Conservation (phyloP, 176 grass and related monocot species). For the Saccharum spontaneum region DNA sequence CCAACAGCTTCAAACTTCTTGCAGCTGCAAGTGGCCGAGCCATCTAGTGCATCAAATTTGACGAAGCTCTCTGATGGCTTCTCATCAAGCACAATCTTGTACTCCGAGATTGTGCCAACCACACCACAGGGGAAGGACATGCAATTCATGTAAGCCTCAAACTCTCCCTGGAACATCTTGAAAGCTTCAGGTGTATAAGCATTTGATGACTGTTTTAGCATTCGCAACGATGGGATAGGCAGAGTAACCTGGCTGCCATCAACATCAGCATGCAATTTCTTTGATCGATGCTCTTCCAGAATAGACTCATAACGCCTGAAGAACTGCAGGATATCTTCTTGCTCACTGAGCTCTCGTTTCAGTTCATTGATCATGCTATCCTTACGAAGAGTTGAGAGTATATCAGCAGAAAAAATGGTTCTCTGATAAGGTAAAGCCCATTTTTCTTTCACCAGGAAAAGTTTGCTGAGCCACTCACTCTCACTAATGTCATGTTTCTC, state of each 20-base stretch:
- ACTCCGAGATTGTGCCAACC: conserved; percentile 57
- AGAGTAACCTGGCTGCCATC: conserved; percentile 52
- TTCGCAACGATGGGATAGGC: conserved; percentile 68
- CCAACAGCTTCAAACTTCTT: conserved; percentile 80
- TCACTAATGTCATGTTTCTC: conserved; percentile 64
- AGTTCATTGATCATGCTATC: conserved; percentile 67
- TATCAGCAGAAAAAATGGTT: conserved; percentile 67
- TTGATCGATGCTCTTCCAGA: conserved; percentile 64
- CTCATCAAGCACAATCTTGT: conserved; percentile 77
- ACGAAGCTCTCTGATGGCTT: conserved; percentile 66
- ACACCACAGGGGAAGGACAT: conserved; percentile 62
- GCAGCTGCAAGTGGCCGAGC: conserved; percentile 69
- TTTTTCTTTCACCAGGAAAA: conserved; percentile 67
- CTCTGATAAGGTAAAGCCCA: conserved; percentile 78
- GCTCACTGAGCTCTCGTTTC: conserved; percentile 62
- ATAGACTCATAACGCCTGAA: conserved; percentile 70
- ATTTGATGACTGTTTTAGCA: conserved; percentile 79
- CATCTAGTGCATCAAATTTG: conserved; percentile 74
- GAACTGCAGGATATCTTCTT: conserved; percentile 75
- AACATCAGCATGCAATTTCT: conserved; percentile 70
- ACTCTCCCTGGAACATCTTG: conserved; percentile 78
- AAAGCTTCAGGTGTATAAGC: conserved; percentile 79
- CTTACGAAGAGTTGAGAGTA: conserved; percentile 68
- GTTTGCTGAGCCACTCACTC: conserved; percentile 63
- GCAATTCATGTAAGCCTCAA: conserved; percentile 92